A percentile compares a stretch with the other conserved stretches of the same genome.
These are phyloP conservation scores for Silybum marianum DNA, from an alignment of 129 eudicot genomes.

Conservation along the genomic window DNA sequence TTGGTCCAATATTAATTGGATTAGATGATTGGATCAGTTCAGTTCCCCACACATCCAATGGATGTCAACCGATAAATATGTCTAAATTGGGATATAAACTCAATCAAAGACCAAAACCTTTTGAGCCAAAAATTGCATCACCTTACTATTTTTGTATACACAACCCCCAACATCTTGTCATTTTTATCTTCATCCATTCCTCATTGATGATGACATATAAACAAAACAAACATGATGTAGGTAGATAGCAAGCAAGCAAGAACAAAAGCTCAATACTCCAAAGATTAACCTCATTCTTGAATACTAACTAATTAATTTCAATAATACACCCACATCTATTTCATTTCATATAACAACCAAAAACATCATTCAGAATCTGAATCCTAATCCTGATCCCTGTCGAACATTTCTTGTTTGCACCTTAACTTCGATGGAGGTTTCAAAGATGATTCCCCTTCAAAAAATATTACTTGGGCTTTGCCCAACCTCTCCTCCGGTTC, in stretches of 20 bases:
- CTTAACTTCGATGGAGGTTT: constrained; percentile 48
- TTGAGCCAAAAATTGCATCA: background rate
- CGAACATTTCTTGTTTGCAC: constrained; percentile 68
- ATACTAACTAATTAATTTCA: background rate
- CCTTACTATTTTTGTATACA: background rate
- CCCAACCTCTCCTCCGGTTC: constrained; percentile 89
- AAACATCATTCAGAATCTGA: constrained; percentile 63
- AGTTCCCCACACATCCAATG: too few relatives aligned
- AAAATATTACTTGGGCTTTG: constrained; percentile 67
- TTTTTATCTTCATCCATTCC: background rate
- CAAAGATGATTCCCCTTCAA: constrained; percentile 88
- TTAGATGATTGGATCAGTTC: too few relatives aligned
- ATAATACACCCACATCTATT: background rate
- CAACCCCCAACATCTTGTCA: background rate
- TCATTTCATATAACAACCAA: background rate
- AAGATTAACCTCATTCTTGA: background rate
- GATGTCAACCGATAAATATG: too few relatives aligned
- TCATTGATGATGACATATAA: background rate
- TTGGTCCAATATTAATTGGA: too few relatives aligned
- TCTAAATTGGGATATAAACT: too few relatives aligned
- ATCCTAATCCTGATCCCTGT: constrained; percentile 66
- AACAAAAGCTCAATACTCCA: background rate
- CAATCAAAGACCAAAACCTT: background rate
- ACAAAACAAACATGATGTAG: background rate
- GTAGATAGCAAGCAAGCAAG: too few relatives aligned